Conservation (phyloP, 148 eudicot species). For the Hydrangea macrophylla region DNA sequence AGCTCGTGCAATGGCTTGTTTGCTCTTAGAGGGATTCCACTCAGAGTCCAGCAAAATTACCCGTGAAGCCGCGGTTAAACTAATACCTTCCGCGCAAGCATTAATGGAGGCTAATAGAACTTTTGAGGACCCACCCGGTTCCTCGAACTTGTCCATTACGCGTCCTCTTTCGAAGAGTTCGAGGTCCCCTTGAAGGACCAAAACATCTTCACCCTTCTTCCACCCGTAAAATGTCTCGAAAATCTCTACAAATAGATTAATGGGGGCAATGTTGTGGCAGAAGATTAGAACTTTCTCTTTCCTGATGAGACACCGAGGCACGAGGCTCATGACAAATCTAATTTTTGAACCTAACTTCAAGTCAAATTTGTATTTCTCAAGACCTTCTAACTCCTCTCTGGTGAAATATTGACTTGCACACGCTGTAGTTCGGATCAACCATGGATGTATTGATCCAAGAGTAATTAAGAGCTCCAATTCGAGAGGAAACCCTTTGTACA, state of each 20-base stretch:
- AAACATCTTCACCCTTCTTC: slow-evolving; percentile 81
- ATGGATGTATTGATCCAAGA: slow-evolving; percentile 88
- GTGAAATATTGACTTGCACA: slow-evolving; percentile 69
- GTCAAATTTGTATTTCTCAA: slow-evolving; percentile 66
- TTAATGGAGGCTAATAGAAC: slow-evolving; percentile 88
- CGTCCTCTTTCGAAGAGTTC: slow-evolving; percentile 91
- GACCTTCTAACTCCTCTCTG: slow-evolving; percentile 52
- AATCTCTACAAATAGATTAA: slow-evolving; percentile 64
- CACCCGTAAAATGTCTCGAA: slow-evolving; percentile 70
- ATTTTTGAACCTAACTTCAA: slow-evolving; percentile 84
- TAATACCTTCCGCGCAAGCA: slow-evolving; percentile 92
- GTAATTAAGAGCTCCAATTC: slow-evolving; percentile 91
- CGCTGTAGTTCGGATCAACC: slow-evolving; percentile 72
- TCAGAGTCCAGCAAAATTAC: slow-evolving; percentile 89
- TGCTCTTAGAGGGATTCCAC: slow-evolving; percentile 97
- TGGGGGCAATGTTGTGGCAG: slow-evolving; percentile 96
- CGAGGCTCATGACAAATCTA: slow-evolving; percentile 70
- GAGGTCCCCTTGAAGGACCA: slow-evolving; percentile 83
- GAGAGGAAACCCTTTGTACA: slow-evolving; percentile 74
- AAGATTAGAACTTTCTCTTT: slow-evolving; percentile 85
- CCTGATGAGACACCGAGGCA: slow-evolving; percentile 70
- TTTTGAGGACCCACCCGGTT: slow-evolving; percentile 76
- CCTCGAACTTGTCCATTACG: slow-evolving; percentile 91
- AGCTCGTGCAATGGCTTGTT: slow-evolving; percentile 95
- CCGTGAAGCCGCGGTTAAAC: slow-evolving; percentile 94